These are phyloP conservation scores for Rhizophagus clarus DNA, from an alignment of 192 early-diverging fungal genomes.

Conservation along the genomic window DNA sequence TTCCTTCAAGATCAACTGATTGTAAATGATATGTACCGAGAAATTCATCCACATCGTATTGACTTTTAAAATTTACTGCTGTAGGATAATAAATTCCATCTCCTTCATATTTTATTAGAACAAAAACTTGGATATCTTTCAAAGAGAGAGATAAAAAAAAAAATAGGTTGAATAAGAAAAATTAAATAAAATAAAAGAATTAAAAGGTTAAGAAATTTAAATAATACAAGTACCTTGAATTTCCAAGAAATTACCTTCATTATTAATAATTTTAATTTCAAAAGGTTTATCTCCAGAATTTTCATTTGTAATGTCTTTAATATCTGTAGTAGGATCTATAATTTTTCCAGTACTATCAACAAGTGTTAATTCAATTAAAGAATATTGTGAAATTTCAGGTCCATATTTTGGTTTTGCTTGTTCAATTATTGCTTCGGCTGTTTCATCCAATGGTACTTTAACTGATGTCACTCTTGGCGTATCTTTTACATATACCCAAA, in stretches of 20 bases:
- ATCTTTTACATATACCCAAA: not conserved
- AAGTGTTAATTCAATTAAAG: not conserved
- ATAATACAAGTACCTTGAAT: not conserved
- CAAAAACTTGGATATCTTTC: not conserved
- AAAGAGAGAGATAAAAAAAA: not conserved
- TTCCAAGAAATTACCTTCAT: not conserved
- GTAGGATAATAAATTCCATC: not conserved
- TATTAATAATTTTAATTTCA: not conserved
- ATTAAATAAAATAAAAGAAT: not conserved
- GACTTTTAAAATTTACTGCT: not conserved
- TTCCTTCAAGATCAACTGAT: not conserved
- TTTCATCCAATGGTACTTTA: not conserved
- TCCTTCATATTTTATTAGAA: not conserved
- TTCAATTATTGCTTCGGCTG: not conserved
- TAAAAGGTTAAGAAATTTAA: not conserved
- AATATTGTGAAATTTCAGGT: not conserved
- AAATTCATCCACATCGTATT: not conserved
- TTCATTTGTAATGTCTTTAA: not conserved
- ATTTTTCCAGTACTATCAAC: not conserved
- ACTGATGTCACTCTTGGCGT: not conserved
- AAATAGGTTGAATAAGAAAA: not conserved
- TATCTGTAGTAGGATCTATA: not conserved
- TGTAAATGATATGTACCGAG: not conserved
- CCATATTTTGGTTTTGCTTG: not conserved
- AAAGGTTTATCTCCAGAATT: not conserved